Evolutionary conservation across 208 protist genomes (phyloP).

Genomic region (Herpetomonas samuelpessoai): DNA sequence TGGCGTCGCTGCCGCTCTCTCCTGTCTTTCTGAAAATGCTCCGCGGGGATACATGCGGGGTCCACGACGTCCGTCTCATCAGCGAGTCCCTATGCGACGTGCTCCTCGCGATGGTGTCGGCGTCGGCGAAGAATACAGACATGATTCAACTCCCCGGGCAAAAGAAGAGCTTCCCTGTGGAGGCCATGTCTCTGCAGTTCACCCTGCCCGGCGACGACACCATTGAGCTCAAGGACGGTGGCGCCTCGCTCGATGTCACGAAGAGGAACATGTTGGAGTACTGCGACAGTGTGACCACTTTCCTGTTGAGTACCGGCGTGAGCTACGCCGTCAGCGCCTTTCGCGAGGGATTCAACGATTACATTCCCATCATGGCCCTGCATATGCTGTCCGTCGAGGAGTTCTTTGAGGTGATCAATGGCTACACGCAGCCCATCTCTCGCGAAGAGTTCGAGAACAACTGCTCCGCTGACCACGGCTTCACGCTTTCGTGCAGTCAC

Average conservation of each 20-base stretch:
- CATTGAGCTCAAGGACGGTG: conserved; percentile 46
- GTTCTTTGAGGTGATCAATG: conserved; percentile 55
- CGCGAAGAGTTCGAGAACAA: conserved; percentile 67
- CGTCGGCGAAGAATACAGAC: conserved; percentile 7
- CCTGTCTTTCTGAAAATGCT: conserved; percentile 68
- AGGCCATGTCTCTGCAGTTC: conserved; percentile 74
- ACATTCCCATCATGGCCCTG: conserved; percentile 63
- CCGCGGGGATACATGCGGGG: conserved; percentile 57
- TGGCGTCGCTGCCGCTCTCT: conserved; percentile 72
- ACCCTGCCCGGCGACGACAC: conserved; percentile 65
- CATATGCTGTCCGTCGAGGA: conserved; percentile 69
- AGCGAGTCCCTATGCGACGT: conserved; percentile 39
- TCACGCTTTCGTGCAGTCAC: conserved; percentile 67
- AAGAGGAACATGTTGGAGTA: conserved; percentile 61
- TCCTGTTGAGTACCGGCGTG: conserved; percentile 67
- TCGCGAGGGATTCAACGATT: conserved; percentile 68
- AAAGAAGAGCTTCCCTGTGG: conserved; percentile 29
- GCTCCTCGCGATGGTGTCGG: conserved; percentile 44
- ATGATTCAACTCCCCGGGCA: conserved; percentile 30
- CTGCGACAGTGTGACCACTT: conserved; percentile 58
- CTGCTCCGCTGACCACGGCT: conserved; percentile 85
- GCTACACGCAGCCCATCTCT: conserved; percentile 46
- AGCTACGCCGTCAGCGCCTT: conserved; percentile 42
- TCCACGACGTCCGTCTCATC: conserved; percentile 70
- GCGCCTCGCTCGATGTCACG: conserved; percentile 43